Evolutionary conservation across 371 early-diverging fungal species (phyloP), one percentile per base, ranked within the genome.

Genomic region (Syncephalastrum sp.): DNA sequence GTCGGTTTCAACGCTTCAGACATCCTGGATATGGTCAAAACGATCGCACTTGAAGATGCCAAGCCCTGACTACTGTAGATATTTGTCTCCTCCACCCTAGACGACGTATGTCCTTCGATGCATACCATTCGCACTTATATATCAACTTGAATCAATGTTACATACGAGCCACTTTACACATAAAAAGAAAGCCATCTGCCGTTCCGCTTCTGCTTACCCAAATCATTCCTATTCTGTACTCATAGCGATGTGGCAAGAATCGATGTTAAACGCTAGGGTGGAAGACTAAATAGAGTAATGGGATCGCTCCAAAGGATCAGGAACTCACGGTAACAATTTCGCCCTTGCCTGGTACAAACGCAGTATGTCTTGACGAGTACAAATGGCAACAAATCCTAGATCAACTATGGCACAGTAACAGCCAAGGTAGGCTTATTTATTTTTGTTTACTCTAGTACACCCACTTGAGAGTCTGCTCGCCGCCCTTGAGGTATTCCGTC

Each of bases 401-500:
- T 8, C 38, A 33, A 12, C 38, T 33, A 33, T 33, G 38, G 38
- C 38, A 33, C 38, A 33, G 38, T 33, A 33, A 33, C 38, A 33
- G 38, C 38, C 38, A 12, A 33, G 38, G 44, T 57, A 42, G 15
- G 10, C 43, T 55, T 25, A 50, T 50, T 54, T 24, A 25, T 51
- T 50, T 44, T 42, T 38, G 17, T 17, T 8, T 16, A 46, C 17
- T 60, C 62, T 77, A 77, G 54, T 84, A 72, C 27, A 68, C 52
- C 79, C 79, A 79, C 42, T 79, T 75, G 56, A 79, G 64, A 47
- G 66, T 72, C 50, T 70, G 61, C 19, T 67, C 67, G 25, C 61
- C 73, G 42, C 67, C 62, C 47, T 65, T 58, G 29, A 65, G 67
- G 54, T 55, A 67, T 23, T 62, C 60, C 16, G 86, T 84, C 65